Conservation (phyloP, 2,329 filamentous ascomycete genomes). For the Diaporthe aspalathi region DNA sequence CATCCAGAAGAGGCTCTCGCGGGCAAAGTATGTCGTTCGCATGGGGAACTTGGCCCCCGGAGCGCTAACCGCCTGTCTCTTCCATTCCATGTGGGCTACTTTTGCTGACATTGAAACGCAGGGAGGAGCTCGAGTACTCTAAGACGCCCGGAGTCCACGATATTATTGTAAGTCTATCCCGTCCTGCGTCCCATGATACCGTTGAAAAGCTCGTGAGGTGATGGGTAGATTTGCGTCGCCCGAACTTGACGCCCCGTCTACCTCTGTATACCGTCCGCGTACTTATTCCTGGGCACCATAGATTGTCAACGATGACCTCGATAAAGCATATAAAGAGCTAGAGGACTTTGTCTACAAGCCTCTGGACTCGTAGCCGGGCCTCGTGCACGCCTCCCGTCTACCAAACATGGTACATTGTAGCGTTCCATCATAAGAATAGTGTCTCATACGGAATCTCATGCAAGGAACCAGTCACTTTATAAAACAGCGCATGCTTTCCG, state of each 20-base stretch:
- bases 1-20: conserved; percentile 74
- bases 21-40: conserved; percentile 63
- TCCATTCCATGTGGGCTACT: not conserved
- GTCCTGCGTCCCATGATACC: not conserved
- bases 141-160: conserved; percentile 71
- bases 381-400: not conserved
- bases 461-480: not conserved
- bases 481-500: not conserved
- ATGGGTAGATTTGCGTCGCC: not conserved
- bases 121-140: conserved; percentile 77
- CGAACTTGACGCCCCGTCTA: not conserved
- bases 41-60: not conserved
- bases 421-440: not conserved
- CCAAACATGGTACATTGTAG: not conserved
- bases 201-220: not conserved
- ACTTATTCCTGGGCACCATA: conserved; percentile 21
- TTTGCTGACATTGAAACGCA: conserved; percentile 18
- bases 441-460: not conserved
- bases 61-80: not conserved
- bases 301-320: conserved; percentile 57
- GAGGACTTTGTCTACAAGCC: conserved; percentile 61
- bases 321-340: conserved; percentile 63
- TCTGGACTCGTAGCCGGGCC: conserved; percentile 25
- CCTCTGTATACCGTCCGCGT: not conserved
- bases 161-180: conserved; percentile 43